Base-by-base conservation (phyloP, 257 asterid genomes). In the Lithospermum erythrorhizon region DNA sequence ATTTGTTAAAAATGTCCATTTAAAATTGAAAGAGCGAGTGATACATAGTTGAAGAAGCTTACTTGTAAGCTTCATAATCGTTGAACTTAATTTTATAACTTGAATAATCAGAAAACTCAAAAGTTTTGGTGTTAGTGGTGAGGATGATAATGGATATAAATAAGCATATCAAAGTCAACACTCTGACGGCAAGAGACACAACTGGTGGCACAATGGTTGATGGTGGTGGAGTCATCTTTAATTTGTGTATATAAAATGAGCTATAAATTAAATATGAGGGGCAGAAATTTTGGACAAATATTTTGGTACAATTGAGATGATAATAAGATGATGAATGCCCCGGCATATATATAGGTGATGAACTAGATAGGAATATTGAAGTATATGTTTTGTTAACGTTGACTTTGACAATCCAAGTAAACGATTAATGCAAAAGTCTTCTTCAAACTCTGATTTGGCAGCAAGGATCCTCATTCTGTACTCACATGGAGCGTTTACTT, bases 91-190 rank as follows among this genome's bases (percentile, higher is more conserved):
- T 14, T 29, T 69, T 59, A 13, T 14, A n/a, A 0, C 7, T 58
- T 9, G 11, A 61, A 14, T 59, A 54, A 13, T 21, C 62, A 0
- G 55, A 1, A 37, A 5, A 25, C 0, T 13, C 4, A 5, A 64
- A 9, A 0, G 75, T 72, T 5, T 25, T 61, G 9, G 58, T 75
- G 57, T 76, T 65, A 20, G 81, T 70, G 54, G 73, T 65, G 62
- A 75, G 71, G 35, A 80, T 29, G 58, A 77, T 70, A 25, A 72
- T 69, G 21, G 86, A 74, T 55, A 75, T 58, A 47, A 77, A 41
- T 18, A 75, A 66, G 75, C 67, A 77, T 24, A 77, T 23, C 22
- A 80, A 53, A 17, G 83, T 75, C 21, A 80, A 61, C 9, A 80
- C 18, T 72, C 86, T 72, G 1, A 75, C 64, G 14, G 68, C 67